phyloP scores from a whole-genome alignment of 306 rosid species.

The Pyrus communis region DNA sequence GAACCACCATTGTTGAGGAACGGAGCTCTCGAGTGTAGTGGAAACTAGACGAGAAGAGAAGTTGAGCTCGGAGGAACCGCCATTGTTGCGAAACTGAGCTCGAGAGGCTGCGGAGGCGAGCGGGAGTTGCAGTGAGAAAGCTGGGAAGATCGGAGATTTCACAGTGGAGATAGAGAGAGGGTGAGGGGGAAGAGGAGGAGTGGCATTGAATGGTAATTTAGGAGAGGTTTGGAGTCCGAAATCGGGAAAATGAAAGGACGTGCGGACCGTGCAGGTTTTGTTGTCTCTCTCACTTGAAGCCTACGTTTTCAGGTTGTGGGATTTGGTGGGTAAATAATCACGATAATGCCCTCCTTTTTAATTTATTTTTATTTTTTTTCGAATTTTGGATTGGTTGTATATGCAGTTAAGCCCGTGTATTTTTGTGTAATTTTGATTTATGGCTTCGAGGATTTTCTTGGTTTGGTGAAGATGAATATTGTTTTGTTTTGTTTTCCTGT shows the following conservation, averaged over 20 bases:
- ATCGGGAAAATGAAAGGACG: slow-evolving; percentile 30
- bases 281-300: slow-evolving; percentile 44
- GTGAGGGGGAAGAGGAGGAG: slow-evolving; percentile 25
- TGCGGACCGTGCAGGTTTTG: slow-evolving; percentile 16
- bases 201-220: slow-evolving; percentile 43
- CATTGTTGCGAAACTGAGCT: slow-evolving; percentile 2
- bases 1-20: slow-evolving; percentile 27
- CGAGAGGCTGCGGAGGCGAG: not conserved
- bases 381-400: slow-evolving; percentile 30
- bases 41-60: slow-evolving; percentile 8
- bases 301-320: slow-evolving; percentile 37
- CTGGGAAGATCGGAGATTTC: slow-evolving; percentile 24
- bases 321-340: slow-evolving; percentile 34
- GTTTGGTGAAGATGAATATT: not conserved
- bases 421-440: not conserved
- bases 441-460: not conserved
- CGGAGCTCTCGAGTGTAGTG: slow-evolving; percentile 12
- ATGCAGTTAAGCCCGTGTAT: slow-evolving; percentile 15
- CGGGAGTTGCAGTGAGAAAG: not conserved
- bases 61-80: slow-evolving; percentile 10
- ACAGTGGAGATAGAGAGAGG: slow-evolving; percentile 7
- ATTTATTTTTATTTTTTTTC: slow-evolving; percentile 14
- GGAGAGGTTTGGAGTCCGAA: slow-evolving; percentile 24
- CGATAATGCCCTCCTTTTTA: slow-evolving; percentile 41
- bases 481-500: not conserved